Base-by-base conservation (phyloP, 768 basidiomycete genomes). In the Dioszegia hungarica region DNA sequence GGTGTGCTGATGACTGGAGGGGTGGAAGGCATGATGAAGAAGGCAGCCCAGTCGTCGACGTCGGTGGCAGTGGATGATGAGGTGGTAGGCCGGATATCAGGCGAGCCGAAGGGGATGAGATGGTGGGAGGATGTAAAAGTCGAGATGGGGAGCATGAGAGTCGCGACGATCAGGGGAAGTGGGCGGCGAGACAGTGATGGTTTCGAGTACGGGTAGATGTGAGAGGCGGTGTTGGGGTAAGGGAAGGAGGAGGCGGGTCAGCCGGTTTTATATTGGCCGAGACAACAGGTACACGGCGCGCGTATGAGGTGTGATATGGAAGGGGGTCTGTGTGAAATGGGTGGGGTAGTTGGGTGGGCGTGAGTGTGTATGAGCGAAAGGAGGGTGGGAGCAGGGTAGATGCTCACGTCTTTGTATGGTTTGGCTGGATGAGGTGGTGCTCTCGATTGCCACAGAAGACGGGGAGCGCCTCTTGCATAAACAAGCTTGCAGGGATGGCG, bases 21-120 rank as follows among this genome's bases (percentile, higher is more conserved):
- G 9, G 41, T 58, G 14, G 24, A 22, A 17, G 52, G 37, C 46
- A 54, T 54, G 31, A 10, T 36, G 39, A 50, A 53, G 37, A 53
- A 20, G 19, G 20, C 19, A 25, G 48, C 29, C 28, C 33, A 25
- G 28, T 47, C 43, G 45, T 47, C 48, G 24, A 20, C n/a, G 40
- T 29, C 31, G 44, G 53, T 28, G 15, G n/a, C 37, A 15, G 53
- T 19, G 41, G 54, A 40, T 25, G 51, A 53, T 5, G 51, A 39
- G 14, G 51, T 53, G 11, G 37, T 41, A 6, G 51, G 51, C n/a
- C 51, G 51, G 19, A 28, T 15, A 27, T 51, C 50, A 27, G 46
- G 46, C n/a, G 51, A 53, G 3, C n/a, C 20, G n/a, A 40, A n/a
- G 33, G 51, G 39, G 24, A 53, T 6, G 14, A 28, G 12, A 33